Percentiles rank a stretch among this genome's conserved stretches.
Conservation (phyloP, 1,284 basidiomycete genomes). For the Malassezia furfur region DNA sequence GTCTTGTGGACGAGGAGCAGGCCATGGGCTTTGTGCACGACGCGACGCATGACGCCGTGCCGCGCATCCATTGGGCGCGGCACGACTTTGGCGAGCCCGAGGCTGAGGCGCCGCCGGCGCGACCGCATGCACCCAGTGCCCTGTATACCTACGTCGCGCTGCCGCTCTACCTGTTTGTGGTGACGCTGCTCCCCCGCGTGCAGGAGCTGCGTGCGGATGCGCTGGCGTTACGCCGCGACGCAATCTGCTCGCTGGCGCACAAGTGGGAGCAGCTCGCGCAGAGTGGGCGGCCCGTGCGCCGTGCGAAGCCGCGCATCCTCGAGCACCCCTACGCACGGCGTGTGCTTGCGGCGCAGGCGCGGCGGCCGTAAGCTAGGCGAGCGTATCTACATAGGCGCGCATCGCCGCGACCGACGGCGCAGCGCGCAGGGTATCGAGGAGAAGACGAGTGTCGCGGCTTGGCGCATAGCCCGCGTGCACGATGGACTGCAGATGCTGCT, state of each 20-base stretch:
- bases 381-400: background rate
- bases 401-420: background rate
- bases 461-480: constrained; percentile 3
- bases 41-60: background rate
- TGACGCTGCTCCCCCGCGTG: constrained; percentile 6
- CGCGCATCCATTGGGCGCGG: constrained; percentile 6
- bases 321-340: constrained; percentile 10
- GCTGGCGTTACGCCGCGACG: constrained; percentile 9
- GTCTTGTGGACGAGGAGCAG: constrained; percentile 12
- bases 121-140: background rate
- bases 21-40: constrained; percentile 15
- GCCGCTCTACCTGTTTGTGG: background rate
- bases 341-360: background rate
- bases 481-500: constrained; percentile 16
- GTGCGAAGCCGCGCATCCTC: constrained; percentile 1
- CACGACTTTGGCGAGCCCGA: background rate
- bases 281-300: background rate
- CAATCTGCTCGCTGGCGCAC: constrained; percentile 7
- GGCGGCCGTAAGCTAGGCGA: background rate
- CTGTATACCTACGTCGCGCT: background rate
- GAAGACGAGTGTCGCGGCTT: constrained; percentile 7
- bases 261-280: constrained; percentile 9
- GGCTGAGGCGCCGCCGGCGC: background rate
- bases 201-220: constrained; percentile 13
- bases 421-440: constrained; percentile 2